These are phyloP conservation scores for Hevea brasiliensis DNA, from an alignment of 345 rosid genomes.

Conservation along the genomic window DNA sequence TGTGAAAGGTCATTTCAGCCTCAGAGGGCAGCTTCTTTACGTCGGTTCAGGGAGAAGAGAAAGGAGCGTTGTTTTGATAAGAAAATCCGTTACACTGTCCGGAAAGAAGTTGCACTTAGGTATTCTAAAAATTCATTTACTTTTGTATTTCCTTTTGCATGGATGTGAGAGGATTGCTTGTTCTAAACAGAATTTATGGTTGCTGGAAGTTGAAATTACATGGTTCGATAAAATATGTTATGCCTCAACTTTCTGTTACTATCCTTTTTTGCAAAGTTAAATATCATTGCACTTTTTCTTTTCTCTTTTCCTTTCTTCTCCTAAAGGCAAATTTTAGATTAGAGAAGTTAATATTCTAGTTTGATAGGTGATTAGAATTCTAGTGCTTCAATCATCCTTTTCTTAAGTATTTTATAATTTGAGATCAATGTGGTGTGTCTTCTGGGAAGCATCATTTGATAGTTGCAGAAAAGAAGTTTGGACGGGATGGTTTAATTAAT, in stretches of 20 bases:
- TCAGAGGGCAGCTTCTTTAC: slow-evolving; percentile 45
- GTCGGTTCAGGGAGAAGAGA: slow-evolving; percentile 45
- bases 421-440: not conserved
- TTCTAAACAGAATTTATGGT: not conserved
- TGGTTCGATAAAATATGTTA: not conserved
- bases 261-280: not conserved
- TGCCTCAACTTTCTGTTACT: not conserved
- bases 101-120: slow-evolving; percentile 53
- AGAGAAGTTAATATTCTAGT: not conserved
- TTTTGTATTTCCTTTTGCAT: not conserved
- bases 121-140: slow-evolving; percentile 7
- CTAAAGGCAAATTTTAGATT: not conserved
- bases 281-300: not conserved
- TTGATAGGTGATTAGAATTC: not conserved
- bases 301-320: not conserved
- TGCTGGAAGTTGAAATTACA: not conserved
- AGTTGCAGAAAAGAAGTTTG: not conserved
- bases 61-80: slow-evolving; percentile 50
- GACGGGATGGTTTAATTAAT: not conserved
- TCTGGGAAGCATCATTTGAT: not conserved
- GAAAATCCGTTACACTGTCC: slow-evolving; percentile 43
- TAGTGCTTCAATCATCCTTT: not conserved
- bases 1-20: slow-evolving; percentile 34
- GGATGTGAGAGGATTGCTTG: not conserved
- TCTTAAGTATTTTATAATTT: too few relatives aligned